These are phyloP conservation scores for Calophaca sinica DNA, from an alignment of 306 rosid species.

Conservation along the genomic window DNA sequence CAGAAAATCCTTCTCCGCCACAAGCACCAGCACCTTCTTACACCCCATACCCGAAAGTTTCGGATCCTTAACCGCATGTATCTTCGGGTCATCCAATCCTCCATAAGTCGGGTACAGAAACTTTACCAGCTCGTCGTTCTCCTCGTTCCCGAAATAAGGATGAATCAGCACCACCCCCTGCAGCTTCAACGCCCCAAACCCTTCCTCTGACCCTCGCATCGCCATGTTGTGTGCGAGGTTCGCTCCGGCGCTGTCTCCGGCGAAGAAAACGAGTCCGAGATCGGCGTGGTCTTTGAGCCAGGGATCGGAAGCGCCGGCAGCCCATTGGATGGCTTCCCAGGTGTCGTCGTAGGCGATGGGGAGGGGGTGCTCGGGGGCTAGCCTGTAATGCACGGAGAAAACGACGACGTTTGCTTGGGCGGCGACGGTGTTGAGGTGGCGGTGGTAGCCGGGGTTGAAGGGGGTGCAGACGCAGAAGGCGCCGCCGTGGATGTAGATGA, in stretches of 20 bases:
- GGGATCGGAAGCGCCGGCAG: constrained; percentile 40
- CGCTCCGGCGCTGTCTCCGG: constrained; percentile 78
- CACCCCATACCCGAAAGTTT: constrained; percentile 47
- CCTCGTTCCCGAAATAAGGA: constrained; percentile 56
- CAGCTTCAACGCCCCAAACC: constrained; percentile 28
- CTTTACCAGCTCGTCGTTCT: constrained; percentile 28
- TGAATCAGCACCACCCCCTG: constrained; percentile 60
- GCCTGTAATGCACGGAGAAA: constrained; percentile 60
- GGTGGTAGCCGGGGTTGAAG: constrained; percentile 52
- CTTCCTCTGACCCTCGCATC: constrained; percentile 1
- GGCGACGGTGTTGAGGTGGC: constrained; percentile 48
- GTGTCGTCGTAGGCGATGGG: constrained; percentile 66
- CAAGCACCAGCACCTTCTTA: constrained; percentile 46
- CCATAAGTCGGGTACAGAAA: constrained; percentile 41
- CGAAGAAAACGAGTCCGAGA: constrained; percentile 45
- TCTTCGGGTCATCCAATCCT: constrained; percentile 48
- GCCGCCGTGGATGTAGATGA: constrained; percentile 76
- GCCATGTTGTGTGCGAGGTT: constrained; percentile 59
- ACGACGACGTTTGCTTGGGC: constrained; percentile 53
- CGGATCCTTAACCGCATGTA: constrained; percentile 52
- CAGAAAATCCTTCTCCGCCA: constrained; percentile 55
- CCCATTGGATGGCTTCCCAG: constrained; percentile 61
- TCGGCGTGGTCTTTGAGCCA: constrained; percentile 63
- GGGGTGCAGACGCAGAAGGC: constrained; percentile 61
- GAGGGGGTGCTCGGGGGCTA: constrained; percentile 68